Evolutionary conservation across 2,329 filamentous ascomycete species (phyloP), one percentile per base, ranked within the genome.

Genomic region (Geosmithia putterillii): DNA sequence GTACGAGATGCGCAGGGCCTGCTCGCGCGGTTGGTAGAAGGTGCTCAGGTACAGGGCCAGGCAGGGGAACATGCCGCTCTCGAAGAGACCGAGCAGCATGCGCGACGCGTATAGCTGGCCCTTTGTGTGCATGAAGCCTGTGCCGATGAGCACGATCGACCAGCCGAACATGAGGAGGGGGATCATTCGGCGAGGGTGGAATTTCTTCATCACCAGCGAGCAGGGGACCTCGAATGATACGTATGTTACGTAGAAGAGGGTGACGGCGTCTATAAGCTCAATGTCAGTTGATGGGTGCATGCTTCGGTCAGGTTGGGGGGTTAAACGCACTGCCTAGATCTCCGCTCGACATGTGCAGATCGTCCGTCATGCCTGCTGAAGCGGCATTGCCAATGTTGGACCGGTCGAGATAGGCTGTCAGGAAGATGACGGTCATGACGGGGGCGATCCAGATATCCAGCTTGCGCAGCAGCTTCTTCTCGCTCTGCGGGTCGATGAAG

Each of bases 1-100:
- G 44, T 87, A 78, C 12, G 86, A 83, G 37, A 83, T 79, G 34
- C 86, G 76, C n/a, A 87, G 71, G 41, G 85, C 86, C 43, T 90
- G 83, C 54, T 94, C 86, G 15, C 72, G 75, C 25, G 86, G 72
- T 55, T 77, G 81, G 54, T 92, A 94, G 86, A 86, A 94, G 56
- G 83, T 88, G 0, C 79, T 85, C 0, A 92, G 71, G 55, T 88
- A 88, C 58, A 87, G 90, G 50, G 83, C 84, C 15, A 88, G 75
- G 2, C 81, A 82, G 0, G 83, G 83, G 54, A 86, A 87, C 0
- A 90, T 67, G 7, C 84, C 85, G 9, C 84, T 77, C 58, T 92
- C 86, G 15, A 74, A 74, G 20, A 88, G 64, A 20, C 85, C 85
- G 1, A 89, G 67, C 53, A 86, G 86, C 72, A 73, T 79, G 36